These are phyloP conservation scores for Podospora pseudopauciseta DNA, from an alignment of 495 filamentous ascomycete species.

Conservation along the genomic window DNA sequence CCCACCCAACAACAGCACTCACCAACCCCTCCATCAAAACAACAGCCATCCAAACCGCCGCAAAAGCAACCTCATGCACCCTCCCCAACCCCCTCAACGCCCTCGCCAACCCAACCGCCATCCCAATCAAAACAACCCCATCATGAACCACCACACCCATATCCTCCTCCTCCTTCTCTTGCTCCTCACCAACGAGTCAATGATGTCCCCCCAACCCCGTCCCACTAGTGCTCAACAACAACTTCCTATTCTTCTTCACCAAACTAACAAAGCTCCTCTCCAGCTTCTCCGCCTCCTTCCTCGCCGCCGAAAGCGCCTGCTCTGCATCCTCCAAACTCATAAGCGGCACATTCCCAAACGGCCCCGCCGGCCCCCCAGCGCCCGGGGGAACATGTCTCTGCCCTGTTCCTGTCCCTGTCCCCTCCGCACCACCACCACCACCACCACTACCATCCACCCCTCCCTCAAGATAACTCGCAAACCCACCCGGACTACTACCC, in stretches of 20 bases:
- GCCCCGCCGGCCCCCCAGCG: conserved; percentile 5
- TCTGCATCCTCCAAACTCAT: conserved; percentile 61
- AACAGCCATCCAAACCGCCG: conserved; percentile 30
- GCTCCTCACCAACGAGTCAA: neutral
- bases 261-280: conserved; percentile 63
- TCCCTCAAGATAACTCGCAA: neutral
- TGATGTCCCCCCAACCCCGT: neutral
- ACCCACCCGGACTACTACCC: neutral
- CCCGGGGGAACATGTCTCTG: neutral
- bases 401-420: neutral
- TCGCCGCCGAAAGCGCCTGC: conserved; percentile 49
- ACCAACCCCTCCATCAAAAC: conserved; percentile 28
- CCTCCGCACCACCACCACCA: no score
- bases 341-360: conserved; percentile 47
- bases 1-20: conserved; percentile 22
- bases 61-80: conserved; percentile 26
- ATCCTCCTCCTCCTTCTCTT: neutral
- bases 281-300: conserved; percentile 64
- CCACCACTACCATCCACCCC: neutral
- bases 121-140: conserved; percentile 13
- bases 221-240: conserved; percentile 26
- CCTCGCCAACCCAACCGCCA: conserved; percentile 25
- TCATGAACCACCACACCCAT: conserved; percentile 7
- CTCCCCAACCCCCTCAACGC: conserved; percentile 19
- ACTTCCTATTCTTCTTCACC: conserved; percentile 57